A percentile compares a stretch with the other conserved stretches of the same genome.
Evolutionary conservation across 345 rosid species (phyloP).

Genomic region (Salix dunnii): DNA sequence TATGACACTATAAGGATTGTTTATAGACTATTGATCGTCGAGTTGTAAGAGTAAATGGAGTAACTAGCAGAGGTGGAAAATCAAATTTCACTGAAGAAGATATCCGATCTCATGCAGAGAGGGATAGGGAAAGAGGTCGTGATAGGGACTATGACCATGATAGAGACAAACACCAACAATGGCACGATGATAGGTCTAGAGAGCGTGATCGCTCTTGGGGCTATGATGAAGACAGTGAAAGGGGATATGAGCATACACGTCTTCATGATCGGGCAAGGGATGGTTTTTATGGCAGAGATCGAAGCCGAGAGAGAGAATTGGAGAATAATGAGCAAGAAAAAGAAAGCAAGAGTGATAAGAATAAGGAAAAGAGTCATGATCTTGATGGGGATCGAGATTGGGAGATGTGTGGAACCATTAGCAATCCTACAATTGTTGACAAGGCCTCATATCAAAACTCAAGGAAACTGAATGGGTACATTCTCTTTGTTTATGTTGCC

Average conservation of each 20-base stretch:
- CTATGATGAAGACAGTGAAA: conserved; percentile 39
- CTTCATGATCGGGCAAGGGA: conserved; percentile 46
- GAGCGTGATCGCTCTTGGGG: conserved; percentile 58
- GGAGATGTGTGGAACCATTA: conserved; percentile 37
- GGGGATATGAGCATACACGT: conserved; percentile 38
- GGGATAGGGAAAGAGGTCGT: conserved; percentile 51
- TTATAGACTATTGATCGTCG: conserved; percentile 69
- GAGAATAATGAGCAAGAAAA: conserved; percentile 38
- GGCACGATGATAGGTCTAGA: conserved; percentile 46
- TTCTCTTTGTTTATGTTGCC: neutral
- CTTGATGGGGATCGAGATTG: conserved; percentile 34
- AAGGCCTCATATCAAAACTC: conserved; percentile 36
- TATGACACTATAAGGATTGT: conserved; percentile 27
- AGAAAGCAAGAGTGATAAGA: conserved; percentile 27
- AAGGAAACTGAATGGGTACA: conserved; percentile 58
- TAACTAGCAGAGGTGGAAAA: conserved; percentile 63
- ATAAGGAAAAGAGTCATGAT: conserved; percentile 29
- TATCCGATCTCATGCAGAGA: conserved; percentile 30
- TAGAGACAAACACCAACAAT: conserved; percentile 31
- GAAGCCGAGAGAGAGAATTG: conserved; percentile 34
- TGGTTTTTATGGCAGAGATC: conserved; percentile 43
- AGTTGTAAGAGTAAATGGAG: conserved; percentile 74
- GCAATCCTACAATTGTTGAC: conserved; percentile 22
- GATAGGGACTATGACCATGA: conserved; percentile 42
- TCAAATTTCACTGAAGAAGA: conserved; percentile 38